A percentile compares a stretch with the other conserved stretches of the same genome.
phyloP scores from a whole-genome alignment of 1,284 basidiomycete genomes.

The Boletus semigastroideus region DNA sequence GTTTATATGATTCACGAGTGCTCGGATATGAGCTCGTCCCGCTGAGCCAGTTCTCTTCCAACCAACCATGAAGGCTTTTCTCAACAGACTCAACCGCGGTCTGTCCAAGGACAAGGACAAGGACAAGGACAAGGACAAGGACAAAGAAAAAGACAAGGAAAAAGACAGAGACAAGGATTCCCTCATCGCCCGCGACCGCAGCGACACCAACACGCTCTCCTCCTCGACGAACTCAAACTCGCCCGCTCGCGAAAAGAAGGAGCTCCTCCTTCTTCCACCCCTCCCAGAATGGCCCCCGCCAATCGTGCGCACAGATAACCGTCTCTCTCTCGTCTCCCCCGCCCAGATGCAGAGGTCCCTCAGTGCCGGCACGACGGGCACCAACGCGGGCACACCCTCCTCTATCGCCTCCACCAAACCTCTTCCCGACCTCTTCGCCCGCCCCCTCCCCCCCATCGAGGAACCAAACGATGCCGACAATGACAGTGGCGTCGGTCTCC shows the following conservation, averaged over 20 bases:
- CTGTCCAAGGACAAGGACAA: conserved; percentile 65
- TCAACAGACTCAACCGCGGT: conserved; percentile 70
- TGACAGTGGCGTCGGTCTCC: conserved; percentile 35
- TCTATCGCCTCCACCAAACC: conserved; percentile 62
- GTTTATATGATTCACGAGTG: conserved; percentile 4
- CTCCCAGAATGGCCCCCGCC: conserved; percentile 58
- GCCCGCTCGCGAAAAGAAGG: conserved; percentile 49
- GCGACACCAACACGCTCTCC: conserved; percentile 34
- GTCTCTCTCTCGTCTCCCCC: conserved; percentile 19
- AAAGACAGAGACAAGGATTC: conserved; percentile 31
- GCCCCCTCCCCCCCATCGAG: conserved; percentile 53
- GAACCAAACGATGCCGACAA: conserved; percentile 39
- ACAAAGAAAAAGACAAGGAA: conserved; percentile 30
- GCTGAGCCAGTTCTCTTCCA: conserved; percentile 12
- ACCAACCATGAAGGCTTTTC: conserved; percentile 70
- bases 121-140: conserved; percentile 49
- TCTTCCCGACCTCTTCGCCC: conserved; percentile 59
- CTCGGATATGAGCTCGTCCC: conserved; percentile 25
- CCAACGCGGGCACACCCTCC: conserved; percentile 44
- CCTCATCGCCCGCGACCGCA: conserved; percentile 29
- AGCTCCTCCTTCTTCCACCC: conserved; percentile 61
- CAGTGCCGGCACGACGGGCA: conserved; percentile 35
- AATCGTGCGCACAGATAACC: conserved; percentile 12
- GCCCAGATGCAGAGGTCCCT: conserved; percentile 30
- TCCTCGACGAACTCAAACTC: conserved; percentile 27